Evolutionary conservation across 2,329 filamentous ascomycete species (phyloP).

Genomic region (Shiraia sp.): DNA sequence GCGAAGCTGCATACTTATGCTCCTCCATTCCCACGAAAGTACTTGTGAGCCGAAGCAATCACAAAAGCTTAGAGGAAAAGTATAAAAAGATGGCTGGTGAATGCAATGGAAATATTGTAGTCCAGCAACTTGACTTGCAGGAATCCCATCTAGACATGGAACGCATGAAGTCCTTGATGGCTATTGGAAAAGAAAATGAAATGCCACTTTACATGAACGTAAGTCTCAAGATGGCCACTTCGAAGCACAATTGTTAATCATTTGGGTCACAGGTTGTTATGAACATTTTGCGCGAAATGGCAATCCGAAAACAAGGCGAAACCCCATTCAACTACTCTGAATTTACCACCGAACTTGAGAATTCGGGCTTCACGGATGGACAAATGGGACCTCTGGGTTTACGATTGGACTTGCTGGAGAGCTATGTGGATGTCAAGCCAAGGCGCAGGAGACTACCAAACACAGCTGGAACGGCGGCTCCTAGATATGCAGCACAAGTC

Average conservation of each 20-base stretch:
- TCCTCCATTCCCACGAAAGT: slow-evolving; percentile 12
- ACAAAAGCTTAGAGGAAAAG: slow-evolving; percentile 6
- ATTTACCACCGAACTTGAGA: slow-evolving; percentile 7
- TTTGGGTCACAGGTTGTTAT: slow-evolving; percentile 2
- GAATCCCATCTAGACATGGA: slow-evolving; percentile 18
- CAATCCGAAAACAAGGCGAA: slow-evolving; percentile 3
- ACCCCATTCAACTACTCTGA: slow-evolving; percentile 9
- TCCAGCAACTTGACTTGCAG: slow-evolving; percentile 10
- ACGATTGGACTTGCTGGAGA: slow-evolving; percentile 17
- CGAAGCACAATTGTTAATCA: neutral
- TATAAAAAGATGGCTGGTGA: slow-evolving; percentile 12
- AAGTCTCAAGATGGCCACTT: neutral
- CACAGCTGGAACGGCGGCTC: too few species aligned
- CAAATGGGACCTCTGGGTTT: slow-evolving; percentile 13
- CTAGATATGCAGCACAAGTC: too few species aligned
- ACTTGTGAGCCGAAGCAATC: slow-evolving; percentile 21
- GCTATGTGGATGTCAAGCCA: slow-evolving; percentile 6
- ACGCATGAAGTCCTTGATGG: slow-evolving; percentile 21
- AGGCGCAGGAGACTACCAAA: neutral
- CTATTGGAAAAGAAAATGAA: slow-evolving; percentile 11
- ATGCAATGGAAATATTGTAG: slow-evolving; percentile 6
- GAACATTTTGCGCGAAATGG: slow-evolving; percentile 20
- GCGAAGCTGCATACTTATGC: slow-evolving; percentile 20
- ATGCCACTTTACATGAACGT: slow-evolving; percentile 23
- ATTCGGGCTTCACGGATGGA: slow-evolving; percentile 2